phyloP scores from a whole-genome alignment of 192 early-diverging fungal genomes.

The Coemansia sp. region DNA sequence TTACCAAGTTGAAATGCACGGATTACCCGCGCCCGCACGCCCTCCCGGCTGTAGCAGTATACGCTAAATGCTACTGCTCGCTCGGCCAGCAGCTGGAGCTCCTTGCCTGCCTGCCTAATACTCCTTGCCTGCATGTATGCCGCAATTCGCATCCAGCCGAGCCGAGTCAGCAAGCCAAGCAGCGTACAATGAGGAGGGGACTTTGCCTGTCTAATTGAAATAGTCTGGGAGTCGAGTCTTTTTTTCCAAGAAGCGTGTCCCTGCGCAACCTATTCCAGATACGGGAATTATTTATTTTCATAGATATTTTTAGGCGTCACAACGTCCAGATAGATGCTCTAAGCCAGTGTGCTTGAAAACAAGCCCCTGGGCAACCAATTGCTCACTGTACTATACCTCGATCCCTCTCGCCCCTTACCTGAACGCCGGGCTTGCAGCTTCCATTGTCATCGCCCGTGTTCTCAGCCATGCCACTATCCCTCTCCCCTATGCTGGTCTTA shows the following conservation, averaged over 20 bases:
- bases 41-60: not conserved
- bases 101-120: not conserved
- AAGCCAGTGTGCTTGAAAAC: not conserved
- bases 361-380: not conserved
- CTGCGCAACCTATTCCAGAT: not conserved
- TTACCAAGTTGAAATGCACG: not conserved
- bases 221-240: not conserved
- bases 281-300: too few species aligned
- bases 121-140: not conserved
- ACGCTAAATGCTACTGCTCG: not conserved
- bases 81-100: not conserved
- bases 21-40: not conserved
- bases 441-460: not conserved
- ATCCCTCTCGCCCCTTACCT: not conserved
- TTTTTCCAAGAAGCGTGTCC: not conserved
- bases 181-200: not conserved
- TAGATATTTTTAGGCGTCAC: slow-evolving; percentile 1
- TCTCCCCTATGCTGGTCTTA: not conserved
- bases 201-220: not conserved
- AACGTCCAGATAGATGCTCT: not conserved
- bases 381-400: slow-evolving; percentile 2
- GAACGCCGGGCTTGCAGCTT: slow-evolving; percentile 1
- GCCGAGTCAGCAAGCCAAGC: not conserved
- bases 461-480: not conserved
- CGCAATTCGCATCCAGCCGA: not conserved